phyloP scores from a whole-genome alignment of 257 asterid species.

The Forsythia viridissima region DNA sequence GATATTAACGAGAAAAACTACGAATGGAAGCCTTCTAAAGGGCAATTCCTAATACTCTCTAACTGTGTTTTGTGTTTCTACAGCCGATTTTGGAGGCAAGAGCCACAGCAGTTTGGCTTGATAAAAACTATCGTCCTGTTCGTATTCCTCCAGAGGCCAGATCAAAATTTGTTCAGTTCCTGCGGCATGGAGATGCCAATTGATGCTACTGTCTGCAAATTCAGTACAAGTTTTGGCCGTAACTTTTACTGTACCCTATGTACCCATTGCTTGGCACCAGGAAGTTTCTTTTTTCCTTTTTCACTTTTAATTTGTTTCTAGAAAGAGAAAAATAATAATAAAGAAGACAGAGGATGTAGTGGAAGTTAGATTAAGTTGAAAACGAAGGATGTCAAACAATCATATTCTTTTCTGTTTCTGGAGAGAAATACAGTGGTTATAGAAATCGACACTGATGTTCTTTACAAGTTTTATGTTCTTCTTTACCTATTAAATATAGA shows the following conservation, averaged over 20 bases:
- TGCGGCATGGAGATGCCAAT: conserved; percentile 46
- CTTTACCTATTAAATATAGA: no score
- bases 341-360: background rate
- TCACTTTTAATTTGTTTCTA: background rate
- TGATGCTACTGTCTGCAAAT: conserved; percentile 22
- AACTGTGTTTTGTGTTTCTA: conserved; percentile 2
- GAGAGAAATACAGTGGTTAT: background rate
- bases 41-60: conserved; percentile 9
- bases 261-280: background rate
- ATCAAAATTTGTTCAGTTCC: conserved; percentile 64
- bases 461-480: no score
- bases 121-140: conserved; percentile 78
- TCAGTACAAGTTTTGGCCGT: background rate
- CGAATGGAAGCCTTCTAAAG: background rate
- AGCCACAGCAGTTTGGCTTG: conserved; percentile 84
- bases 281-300: background rate
- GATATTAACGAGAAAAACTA: background rate
- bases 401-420: background rate
- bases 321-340: background rate
- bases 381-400: background rate
- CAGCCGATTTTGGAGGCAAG: conserved; percentile 87
- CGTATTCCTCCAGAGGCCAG: conserved; percentile 72
- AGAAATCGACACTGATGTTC: background rate
- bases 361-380: background rate
- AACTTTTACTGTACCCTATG: background rate